Conservation (phyloP, 2,329 filamentous ascomycete species). For the Rhynchosporium secalis region DNA sequence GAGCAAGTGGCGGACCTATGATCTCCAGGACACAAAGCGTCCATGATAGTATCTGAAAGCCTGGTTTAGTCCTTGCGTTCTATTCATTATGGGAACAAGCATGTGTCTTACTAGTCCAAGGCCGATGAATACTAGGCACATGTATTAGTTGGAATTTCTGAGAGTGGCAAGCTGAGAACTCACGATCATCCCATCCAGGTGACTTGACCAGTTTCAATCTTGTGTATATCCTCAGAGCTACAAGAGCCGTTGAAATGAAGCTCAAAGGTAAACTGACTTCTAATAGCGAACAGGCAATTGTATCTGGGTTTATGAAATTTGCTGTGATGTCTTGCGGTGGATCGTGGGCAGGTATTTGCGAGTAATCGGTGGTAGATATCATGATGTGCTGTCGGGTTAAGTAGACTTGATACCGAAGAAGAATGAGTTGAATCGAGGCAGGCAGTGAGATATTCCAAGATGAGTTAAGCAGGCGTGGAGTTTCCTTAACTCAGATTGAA, state of each 20-base stretch:
- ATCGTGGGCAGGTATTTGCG: background rate
- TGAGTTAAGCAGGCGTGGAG: too few relatives aligned
- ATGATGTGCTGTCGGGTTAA: background rate
- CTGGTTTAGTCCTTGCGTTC: too few relatives aligned
- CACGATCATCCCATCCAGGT: background rate
- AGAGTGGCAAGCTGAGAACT: background rate
- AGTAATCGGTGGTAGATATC: background rate
- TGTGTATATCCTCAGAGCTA: slow-evolving; percentile 1
- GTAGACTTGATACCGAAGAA: background rate
- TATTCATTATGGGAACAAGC: background rate
- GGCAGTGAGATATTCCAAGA: too few relatives aligned
- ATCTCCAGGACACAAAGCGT: background rate
- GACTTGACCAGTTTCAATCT: slow-evolving; percentile 3
- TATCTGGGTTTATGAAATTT: background rate
- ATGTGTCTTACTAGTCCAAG: background rate
- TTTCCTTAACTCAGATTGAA: background rate
- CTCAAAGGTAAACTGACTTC: slow-evolving; percentile 2
- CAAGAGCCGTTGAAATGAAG: background rate
- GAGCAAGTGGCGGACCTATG: background rate
- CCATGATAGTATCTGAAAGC: background rate
- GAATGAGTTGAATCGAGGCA: too few relatives aligned
- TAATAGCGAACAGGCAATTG: background rate
- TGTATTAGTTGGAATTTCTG: background rate
- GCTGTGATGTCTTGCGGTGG: background rate
- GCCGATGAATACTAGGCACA: background rate